Percentiles rank a stretch among this genome's conserved stretches.
These are phyloP conservation scores for Coprinellus micaceus DNA, from an alignment of 768 basidiomycete species.

Conservation along the genomic window DNA sequence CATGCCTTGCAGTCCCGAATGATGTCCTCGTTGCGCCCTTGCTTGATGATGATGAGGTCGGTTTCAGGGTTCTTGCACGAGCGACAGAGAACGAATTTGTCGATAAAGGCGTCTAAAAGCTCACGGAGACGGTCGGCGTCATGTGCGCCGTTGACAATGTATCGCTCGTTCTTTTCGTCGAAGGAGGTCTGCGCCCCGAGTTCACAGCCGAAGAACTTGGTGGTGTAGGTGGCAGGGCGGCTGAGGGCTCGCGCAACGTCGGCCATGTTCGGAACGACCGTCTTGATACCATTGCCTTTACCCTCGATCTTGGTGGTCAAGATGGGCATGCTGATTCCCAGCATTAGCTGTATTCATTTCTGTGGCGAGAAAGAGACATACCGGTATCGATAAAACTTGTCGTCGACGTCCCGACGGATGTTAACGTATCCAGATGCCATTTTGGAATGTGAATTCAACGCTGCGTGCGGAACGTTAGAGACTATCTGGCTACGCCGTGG, in stretches of 20 bases:
- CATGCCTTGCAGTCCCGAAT: slow-evolving; percentile 98
- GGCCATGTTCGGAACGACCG: slow-evolving; percentile 97
- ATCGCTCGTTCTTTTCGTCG: slow-evolving; percentile 95
- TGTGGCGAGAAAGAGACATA: slow-evolving; percentile 28
- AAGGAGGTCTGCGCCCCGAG: slow-evolving; percentile 96
- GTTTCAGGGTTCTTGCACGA: slow-evolving; percentile 99
- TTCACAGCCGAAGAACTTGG: slow-evolving; percentile 99
- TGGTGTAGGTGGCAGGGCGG: slow-evolving; percentile 92
- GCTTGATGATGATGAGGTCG: slow-evolving; percentile 86
- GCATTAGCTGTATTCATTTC: slow-evolving; percentile 8
- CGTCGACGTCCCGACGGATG: slow-evolving; percentile 93
- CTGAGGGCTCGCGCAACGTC: slow-evolving; percentile 94
- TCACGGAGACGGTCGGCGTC: slow-evolving; percentile 88
- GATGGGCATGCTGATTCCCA: slow-evolving; percentile 76
- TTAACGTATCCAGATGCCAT: slow-evolving; percentile 90
- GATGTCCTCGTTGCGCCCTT: slow-evolving; percentile 77
- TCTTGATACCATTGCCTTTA: slow-evolving; percentile 99
- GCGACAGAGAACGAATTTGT: slow-evolving; percentile 96
- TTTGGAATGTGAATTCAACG: slow-evolving; percentile 63
- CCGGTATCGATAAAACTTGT: slow-evolving; percentile 96
- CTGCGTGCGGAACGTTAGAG: slow-evolving; percentile 31
- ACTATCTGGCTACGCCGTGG: not conserved
- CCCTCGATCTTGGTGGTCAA: slow-evolving; percentile 96
- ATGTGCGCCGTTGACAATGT: slow-evolving; percentile 98
- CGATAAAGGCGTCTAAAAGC: slow-evolving; percentile 94